These are phyloP conservation scores for Sugiyamaella mastotermitis DNA, from an alignment of 805 yeast genomes.

Conservation along the genomic window DNA sequence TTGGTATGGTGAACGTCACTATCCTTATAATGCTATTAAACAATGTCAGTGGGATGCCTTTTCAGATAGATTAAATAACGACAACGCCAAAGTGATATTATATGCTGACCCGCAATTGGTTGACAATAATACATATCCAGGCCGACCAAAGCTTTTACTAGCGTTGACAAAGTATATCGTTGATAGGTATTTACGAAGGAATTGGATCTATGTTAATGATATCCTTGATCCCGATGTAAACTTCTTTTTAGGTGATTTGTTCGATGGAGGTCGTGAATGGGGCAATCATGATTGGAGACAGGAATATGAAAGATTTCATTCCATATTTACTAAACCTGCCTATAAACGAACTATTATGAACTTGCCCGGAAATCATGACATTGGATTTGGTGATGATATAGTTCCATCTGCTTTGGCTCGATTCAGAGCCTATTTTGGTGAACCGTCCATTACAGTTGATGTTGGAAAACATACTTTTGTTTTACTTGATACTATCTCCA, in stretches of 20 bases:
- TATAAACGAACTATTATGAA: constrained; percentile 39
- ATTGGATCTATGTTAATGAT: constrained; percentile 55
- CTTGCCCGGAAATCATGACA: constrained; percentile 94
- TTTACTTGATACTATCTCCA: constrained; percentile 75
- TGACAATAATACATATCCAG: constrained; percentile 83
- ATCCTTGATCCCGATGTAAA: constrained; percentile 67
- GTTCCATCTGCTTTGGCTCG: constrained; percentile 50
- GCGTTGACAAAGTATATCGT: constrained; percentile 54
- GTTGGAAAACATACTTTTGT: constrained; percentile 70
- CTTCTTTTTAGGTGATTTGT: constrained; percentile 82
- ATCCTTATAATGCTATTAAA: constrained; percentile 40
- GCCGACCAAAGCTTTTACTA: constrained; percentile 45
- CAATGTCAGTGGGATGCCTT: constrained; percentile 50
- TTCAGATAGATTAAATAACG: neutral
- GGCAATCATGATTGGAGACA: constrained; percentile 57
- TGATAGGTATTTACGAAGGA: constrained; percentile 76
- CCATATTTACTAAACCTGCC: constrained; percentile 56
- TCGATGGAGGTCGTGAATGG: constrained; percentile 95
- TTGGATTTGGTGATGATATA: constrained; percentile 82
- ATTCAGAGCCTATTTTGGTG: constrained; percentile 70
- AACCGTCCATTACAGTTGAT: constrained; percentile 46
- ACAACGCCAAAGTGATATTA: constrained; percentile 38
- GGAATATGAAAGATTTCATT: constrained; percentile 64
- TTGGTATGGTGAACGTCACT: constrained; percentile 49
- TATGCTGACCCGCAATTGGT: constrained; percentile 94